These are phyloP conservation scores for Scutellaria barbata DNA, from an alignment of 257 asterid genomes.

Conservation along the genomic window DNA sequence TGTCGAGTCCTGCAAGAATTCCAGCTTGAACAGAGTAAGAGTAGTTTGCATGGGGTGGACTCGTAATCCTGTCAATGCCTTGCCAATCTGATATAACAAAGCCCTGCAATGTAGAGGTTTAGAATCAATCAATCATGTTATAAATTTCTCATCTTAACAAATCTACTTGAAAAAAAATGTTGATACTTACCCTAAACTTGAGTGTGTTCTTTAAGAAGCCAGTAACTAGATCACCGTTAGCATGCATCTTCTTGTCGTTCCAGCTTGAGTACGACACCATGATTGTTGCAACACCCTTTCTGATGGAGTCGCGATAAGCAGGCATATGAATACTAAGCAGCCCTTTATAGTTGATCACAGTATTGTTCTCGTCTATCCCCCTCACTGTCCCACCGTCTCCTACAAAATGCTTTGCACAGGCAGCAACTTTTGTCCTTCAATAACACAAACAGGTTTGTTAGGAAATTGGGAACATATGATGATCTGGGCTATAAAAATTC, in stretches of 20 bases:
- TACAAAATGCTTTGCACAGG: slow-evolving; percentile 76
- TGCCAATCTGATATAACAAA: slow-evolving; percentile 88
- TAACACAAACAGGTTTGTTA: slow-evolving; percentile 21
- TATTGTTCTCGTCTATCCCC: slow-evolving; percentile 66
- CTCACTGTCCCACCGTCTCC: slow-evolving; percentile 73
- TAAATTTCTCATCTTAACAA: background rate
- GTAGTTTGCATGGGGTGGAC: slow-evolving; percentile 76
- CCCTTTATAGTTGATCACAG: slow-evolving; percentile 53
- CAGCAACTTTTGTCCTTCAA: slow-evolving; percentile 64
- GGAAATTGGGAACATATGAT: background rate
- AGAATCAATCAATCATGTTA: slow-evolving; percentile 2
- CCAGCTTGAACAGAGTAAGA: slow-evolving; percentile 86
- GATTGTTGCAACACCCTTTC: slow-evolving; percentile 67
- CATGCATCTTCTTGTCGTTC: slow-evolving; percentile 70
- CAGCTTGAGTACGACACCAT: slow-evolving; percentile 81
- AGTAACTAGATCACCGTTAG: slow-evolving; percentile 52
- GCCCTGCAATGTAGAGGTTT: slow-evolving; percentile 57
- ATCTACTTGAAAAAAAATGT: background rate
- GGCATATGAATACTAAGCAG: slow-evolving; percentile 68
- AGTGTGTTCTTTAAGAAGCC: slow-evolving; percentile 62
- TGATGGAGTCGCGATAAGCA: slow-evolving; percentile 60
- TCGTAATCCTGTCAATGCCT: slow-evolving; percentile 78
- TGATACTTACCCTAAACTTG: slow-evolving; percentile 58
- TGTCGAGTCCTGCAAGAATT: slow-evolving; percentile 80
- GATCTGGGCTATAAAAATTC: too few species aligned